Conservation (phyloP, 2,329 filamentous ascomycete genomes). For the Fusarium tricinctum region DNA sequence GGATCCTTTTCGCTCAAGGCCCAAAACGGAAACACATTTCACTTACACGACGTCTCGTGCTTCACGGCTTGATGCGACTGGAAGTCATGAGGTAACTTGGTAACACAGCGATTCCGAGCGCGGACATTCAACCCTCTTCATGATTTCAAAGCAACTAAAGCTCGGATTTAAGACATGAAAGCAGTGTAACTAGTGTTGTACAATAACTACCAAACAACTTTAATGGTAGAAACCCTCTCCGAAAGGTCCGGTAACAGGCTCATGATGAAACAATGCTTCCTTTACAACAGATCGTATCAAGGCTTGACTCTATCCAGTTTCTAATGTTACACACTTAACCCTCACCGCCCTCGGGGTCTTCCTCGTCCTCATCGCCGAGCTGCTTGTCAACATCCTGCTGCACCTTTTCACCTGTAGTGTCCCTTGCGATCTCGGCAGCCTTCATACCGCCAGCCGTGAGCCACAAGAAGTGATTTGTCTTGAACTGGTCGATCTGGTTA, state of each 20-base stretch:
- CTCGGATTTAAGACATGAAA: constrained; percentile 1
- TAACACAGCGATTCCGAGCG: not conserved
- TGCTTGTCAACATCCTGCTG: constrained; percentile 62
- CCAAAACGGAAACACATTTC: constrained; percentile 3
- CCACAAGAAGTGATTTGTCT: constrained; percentile 80
- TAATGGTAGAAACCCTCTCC: constrained; percentile 1
- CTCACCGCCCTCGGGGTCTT: constrained; percentile 64
- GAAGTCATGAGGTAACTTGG: constrained; percentile 1
- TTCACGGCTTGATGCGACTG: not conserved
- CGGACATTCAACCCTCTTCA: not conserved
- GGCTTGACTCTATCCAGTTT: constrained; percentile 16
- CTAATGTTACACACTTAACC: constrained; percentile 50
- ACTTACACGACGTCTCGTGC: constrained; percentile 27
- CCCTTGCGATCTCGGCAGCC: constrained; percentile 63
- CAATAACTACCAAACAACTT: not conserved
- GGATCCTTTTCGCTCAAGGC: too few relatives aligned
- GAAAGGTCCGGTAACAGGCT: constrained; percentile 13
- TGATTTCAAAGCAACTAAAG: constrained; percentile 24
- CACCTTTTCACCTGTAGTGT: constrained; percentile 53
- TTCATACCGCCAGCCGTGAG: constrained; percentile 77
- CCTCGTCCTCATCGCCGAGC: constrained; percentile 67
- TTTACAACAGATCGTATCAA: constrained; percentile 3
- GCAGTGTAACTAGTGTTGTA: constrained; percentile 1
- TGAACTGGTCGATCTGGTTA: constrained; percentile 82
- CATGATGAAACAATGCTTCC: constrained; percentile 18